Base-by-base conservation (phyloP, 257 asterid species). In the Perilla frutescens region DNA sequence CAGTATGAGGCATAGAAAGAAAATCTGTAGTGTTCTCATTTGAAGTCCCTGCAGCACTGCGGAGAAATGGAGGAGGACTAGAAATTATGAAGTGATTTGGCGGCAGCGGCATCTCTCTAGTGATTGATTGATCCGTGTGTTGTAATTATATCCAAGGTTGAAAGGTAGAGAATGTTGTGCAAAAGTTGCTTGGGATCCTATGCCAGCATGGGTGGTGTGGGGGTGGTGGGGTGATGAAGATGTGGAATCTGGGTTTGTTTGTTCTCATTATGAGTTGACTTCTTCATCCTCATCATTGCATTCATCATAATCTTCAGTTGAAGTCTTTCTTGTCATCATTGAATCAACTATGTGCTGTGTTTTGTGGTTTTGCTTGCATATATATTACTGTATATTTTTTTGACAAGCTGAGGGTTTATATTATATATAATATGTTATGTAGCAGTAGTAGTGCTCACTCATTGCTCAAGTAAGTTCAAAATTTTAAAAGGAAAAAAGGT, bases 201-300 rank as follows among this genome's bases (percentile, higher is more conserved):
- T 73, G 86, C 78, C 68, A 31, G 71, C 57, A 61, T 56, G 67
- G 62, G 26, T 63, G 69, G 60, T 73, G 45, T 20, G 26, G 26
- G 26, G 26, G 26, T 20, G 26, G 26, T 20, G 26, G 68, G 63
- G 36, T 47, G 61, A 77, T 73, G 62, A 74, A 20, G 81, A 43
- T 78, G 51, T 54, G 72, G 79, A 67, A 62, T 78, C 62, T 76
- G 77, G 63, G 69, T 41, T 64, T 3, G 6, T 26, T 78, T 66
- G 72, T 62, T 66, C 8, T 85, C 82, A 81, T 83, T 83, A 79
- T 80, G 80, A 61, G 73, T 85, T 87, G 90, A 82, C 83, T 80
- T 83, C 79, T 77, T 66, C 40, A 61, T 44, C 8, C 49, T 80
- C 82, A 87, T 87, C 78, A 89, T 83, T 84, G 79, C 68, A 44